Base-by-base conservation (phyloP, 2,329 filamentous ascomycete species). In the Alternaria infectoria region DNA sequence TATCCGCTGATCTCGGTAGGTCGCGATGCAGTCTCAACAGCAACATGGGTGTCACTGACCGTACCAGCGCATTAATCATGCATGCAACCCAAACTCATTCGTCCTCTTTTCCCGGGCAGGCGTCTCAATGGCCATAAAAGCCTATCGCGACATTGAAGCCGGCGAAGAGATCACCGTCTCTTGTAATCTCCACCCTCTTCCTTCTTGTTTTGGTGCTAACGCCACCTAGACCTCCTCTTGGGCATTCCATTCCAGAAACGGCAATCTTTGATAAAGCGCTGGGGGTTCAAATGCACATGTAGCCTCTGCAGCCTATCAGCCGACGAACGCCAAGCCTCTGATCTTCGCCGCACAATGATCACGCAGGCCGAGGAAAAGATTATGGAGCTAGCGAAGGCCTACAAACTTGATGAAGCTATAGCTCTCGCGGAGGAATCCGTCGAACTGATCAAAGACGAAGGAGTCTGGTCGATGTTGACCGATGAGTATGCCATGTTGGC, bases 231-330 rank as follows among this genome's bases (percentile, higher is more conserved):
- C 45, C 59, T 73, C 52, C 63, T 68, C 17, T 55, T 71, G 25
- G 70, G 70, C 21, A 54, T 64, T 6, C 59, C 71, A 19, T 65
- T 47, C 5, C 0, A 36, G 0, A 26, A 64, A 21, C 67, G 71
- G 40, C 46, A 59, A 25, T 11, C 49, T 6, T 40, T 54, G 7
- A 63, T 74, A 51, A 32, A 60, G 1, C 64, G 64, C 43, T 75
- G 72, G 72, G 71, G 68, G 21, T 75, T 75, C 65, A 67, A 44
- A n/a, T 74, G 73, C 50, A 67, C 64, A 23, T 75, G 70, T 57
- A 15, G 44, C 15, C 64, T 75, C 9, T 75, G 72, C 57, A 44
- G 44, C 7, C 56, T 61, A 0, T 49, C 67, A 0, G 0, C 45
- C 3, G 9, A 23, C 36, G 54, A 61, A 13, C 58, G 58, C 32